phyloP scores from a whole-genome alignment of 192 early-diverging fungal species.

The Kickxella alabastrina region DNA sequence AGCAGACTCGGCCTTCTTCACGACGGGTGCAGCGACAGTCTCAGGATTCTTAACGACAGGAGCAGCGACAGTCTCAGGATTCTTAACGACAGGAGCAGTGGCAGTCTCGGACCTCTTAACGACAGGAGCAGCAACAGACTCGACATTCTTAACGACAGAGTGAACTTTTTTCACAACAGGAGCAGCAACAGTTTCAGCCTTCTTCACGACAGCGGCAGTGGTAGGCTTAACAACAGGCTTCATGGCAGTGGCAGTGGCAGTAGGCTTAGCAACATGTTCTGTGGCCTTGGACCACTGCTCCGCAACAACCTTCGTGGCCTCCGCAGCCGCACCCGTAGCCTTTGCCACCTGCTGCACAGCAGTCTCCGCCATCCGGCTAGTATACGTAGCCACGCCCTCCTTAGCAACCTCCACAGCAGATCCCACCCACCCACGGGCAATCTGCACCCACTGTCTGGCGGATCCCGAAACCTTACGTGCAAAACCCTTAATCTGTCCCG shows the following conservation, averaged over 20 bases:
- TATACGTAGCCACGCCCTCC: conserved; percentile 17
- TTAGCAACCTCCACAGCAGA: conserved; percentile 26
- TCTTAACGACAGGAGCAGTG: neutral
- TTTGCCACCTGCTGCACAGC: conserved; percentile 13
- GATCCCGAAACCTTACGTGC: conserved; percentile 31
- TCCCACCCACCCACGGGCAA: conserved; percentile 35
- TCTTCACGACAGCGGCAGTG: neutral
- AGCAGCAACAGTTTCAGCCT: neutral
- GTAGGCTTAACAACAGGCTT: neutral
- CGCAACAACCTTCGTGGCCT: neutral
- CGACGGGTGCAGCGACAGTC: neutral
- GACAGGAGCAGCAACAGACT: neutral
- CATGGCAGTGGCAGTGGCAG: neutral
- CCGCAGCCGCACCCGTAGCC: conserved; percentile 9
- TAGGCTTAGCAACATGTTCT: too few species aligned
- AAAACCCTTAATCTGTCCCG: conserved; percentile 16
- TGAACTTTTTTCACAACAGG: neutral
- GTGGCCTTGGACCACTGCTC: too few species aligned
- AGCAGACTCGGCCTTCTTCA: neutral
- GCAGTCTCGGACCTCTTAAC: neutral
- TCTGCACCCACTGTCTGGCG: conserved; percentile 48
- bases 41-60: neutral
- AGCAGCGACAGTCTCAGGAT: neutral
- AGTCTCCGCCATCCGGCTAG: conserved; percentile 16
- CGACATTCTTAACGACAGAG: neutral